A percentile compares a stretch with the other conserved stretches of the same genome.
Conservation (phyloP, 2,329 filamentous ascomycete genomes). For the Xylariaceae sp. region DNA sequence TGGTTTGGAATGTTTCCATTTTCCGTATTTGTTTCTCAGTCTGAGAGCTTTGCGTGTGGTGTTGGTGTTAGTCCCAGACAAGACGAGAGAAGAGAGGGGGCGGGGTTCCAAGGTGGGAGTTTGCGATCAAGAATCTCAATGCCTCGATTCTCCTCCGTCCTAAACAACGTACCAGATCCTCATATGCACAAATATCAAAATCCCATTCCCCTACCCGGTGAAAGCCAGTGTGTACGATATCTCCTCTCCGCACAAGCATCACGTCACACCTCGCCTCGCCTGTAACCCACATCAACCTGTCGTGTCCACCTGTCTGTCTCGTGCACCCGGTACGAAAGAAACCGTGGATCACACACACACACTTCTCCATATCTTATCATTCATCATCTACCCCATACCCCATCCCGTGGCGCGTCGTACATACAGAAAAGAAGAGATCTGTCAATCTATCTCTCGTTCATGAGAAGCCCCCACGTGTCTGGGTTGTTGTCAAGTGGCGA, state of each 20-base stretch:
- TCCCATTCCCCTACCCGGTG: no score
- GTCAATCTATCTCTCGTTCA: neutral
- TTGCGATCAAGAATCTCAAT: neutral
- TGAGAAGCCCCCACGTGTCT: slow-evolving; percentile 8
- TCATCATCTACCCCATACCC: neutral
- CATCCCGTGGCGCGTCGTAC: slow-evolving; percentile 5
- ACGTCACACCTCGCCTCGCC: slow-evolving; percentile 7
- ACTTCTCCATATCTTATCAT: no score
- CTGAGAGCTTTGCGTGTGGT: neutral
- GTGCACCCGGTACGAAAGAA: neutral
- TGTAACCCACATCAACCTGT: neutral
- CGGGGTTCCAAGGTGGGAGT: neutral
- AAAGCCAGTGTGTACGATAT: neutral
- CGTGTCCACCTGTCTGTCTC: slow-evolving; percentile 7
- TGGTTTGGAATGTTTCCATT: neutral
- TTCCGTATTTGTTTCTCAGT: neutral
- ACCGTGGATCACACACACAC: no score
- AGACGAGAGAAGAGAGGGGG: neutral
- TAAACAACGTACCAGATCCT: no score
- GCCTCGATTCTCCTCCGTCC: no score
- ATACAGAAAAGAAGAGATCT: neutral
- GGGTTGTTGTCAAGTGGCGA: neutral
- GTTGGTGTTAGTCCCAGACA: neutral
- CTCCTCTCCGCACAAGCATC: slow-evolving; percentile 1
- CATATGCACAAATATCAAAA: no score